These are phyloP conservation scores for Blastomyces parvus DNA, from an alignment of 2,329 filamentous ascomycete genomes.

Conservation along the genomic window DNA sequence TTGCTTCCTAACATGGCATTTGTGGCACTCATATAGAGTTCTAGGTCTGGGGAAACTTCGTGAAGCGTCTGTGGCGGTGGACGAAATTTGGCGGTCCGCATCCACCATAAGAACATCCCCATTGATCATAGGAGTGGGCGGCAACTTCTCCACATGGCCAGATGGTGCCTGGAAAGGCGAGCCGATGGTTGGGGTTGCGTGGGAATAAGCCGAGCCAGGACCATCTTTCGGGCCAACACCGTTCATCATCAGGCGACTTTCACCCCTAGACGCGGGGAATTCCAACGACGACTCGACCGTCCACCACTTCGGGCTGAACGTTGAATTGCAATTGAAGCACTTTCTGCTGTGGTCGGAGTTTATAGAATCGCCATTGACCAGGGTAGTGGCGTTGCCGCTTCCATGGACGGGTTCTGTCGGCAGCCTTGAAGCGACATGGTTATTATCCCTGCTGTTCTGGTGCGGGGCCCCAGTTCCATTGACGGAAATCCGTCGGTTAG, in stretches of 20 bases:
- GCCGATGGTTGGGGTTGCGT: neutral
- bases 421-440: conserved; percentile 6
- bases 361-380: conserved; percentile 24
- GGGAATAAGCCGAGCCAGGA: conserved; percentile 4
- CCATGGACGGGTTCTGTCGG: conserved; percentile 14
- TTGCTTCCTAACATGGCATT: conserved; percentile 50
- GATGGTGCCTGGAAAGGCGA: conserved; percentile 20
- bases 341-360: conserved; percentile 19
- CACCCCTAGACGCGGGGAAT: conserved; percentile 35
- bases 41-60: conserved; percentile 12
- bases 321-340: conserved; percentile 34
- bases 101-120: conserved; percentile 6
- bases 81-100: conserved; percentile 15
- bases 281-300: conserved; percentile 42
- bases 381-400: conserved; percentile 15
- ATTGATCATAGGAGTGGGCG: conserved; percentile 5
- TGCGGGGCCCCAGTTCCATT: conserved; percentile 28
- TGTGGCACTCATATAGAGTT: conserved; percentile 59
- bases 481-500: conserved; percentile 49
- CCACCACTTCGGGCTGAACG: conserved; percentile 51
- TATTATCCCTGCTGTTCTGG: conserved; percentile 19
- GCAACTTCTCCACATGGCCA: neutral
- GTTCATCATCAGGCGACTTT: conserved; percentile 31
- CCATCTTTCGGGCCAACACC: conserved; percentile 22
- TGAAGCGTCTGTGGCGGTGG: conserved; percentile 9